phyloP scores from a whole-genome alignment of 345 rosid genomes.

The Schrenkiella parvula region DNA sequence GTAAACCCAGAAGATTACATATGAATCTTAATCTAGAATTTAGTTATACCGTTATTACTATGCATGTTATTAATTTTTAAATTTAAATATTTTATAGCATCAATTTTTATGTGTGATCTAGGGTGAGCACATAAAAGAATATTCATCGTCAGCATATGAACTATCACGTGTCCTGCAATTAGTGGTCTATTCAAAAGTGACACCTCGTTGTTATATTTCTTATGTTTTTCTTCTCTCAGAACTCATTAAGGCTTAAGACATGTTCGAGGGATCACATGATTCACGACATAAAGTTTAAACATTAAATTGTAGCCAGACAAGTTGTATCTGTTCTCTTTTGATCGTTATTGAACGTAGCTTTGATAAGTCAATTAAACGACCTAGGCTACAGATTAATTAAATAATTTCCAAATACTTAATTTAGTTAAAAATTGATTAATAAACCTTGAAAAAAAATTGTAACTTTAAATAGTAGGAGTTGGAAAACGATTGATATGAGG shows the following conservation, averaged over 20 bases:
- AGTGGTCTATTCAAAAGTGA: slow-evolving; percentile 14
- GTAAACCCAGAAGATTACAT: too few species aligned
- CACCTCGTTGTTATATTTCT: slow-evolving; percentile 9
- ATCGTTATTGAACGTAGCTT: too few species aligned
- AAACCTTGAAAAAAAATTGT: too few species aligned
- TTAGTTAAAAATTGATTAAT: too few species aligned
- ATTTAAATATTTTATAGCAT: too few species aligned
- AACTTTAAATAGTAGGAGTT: not conserved
- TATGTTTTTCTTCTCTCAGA: not conserved
- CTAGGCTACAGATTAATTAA: not conserved
- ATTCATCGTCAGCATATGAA: not conserved
- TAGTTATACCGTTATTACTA: too few species aligned
- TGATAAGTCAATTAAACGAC: not conserved
- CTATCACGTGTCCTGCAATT: not conserved
- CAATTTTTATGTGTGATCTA: too few species aligned
- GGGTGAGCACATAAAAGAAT: not conserved
- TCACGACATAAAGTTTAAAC: slow-evolving; percentile 19
- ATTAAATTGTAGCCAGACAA: not conserved
- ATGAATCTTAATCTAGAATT: too few species aligned
- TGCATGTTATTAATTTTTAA: too few species aligned
- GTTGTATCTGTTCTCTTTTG: too few species aligned
- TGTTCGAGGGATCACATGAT: slow-evolving; percentile 28
- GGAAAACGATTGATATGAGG: not conserved
- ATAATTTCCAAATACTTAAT: too few species aligned
- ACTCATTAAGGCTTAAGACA: slow-evolving; percentile 21